These are phyloP conservation scores for Suillus hirtellus DNA, from an alignment of 768 basidiomycete genomes.

Conservation along the genomic window DNA sequence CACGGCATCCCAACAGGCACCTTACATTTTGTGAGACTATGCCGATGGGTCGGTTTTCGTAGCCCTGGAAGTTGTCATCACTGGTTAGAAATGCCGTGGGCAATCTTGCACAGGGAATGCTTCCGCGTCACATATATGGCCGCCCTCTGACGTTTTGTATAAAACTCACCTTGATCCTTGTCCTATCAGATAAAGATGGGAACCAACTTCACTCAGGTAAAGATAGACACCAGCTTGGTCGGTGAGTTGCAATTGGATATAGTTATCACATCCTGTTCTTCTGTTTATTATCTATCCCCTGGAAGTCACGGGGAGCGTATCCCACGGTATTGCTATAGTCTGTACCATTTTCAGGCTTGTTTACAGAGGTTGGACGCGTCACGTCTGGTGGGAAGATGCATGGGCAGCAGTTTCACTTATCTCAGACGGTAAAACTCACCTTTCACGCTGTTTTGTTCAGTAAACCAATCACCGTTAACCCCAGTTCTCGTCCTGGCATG, in stretches of 20 bases:
- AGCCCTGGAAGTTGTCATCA: background rate
- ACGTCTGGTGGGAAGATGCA: slow-evolving; percentile 3
- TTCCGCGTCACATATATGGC: background rate
- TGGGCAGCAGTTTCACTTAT: slow-evolving; percentile 2
- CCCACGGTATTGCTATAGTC: slow-evolving; percentile 16
- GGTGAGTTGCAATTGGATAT: background rate
- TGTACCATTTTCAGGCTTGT: background rate
- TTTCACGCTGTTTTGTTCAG: background rate
- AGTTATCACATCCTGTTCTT: background rate
- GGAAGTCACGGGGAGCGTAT: slow-evolving; percentile 16
- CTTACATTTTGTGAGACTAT: background rate
- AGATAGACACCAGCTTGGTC: no score
- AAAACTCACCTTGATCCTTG: background rate
- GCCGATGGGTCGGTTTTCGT: background rate
- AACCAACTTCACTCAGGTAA: no score
- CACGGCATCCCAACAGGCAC: background rate
- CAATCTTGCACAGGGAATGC: background rate
- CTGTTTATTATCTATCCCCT: background rate
- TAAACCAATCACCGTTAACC: background rate
- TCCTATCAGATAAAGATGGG: background rate
- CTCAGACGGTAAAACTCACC: background rate
- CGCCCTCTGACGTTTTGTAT: no score
- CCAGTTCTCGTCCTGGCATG: slow-evolving; percentile 15
- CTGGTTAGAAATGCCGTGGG: background rate
- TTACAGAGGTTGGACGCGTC: background rate